Conservation (phyloP, 176 grass and related monocot genomes). For the Aegilops tauschii region DNA sequence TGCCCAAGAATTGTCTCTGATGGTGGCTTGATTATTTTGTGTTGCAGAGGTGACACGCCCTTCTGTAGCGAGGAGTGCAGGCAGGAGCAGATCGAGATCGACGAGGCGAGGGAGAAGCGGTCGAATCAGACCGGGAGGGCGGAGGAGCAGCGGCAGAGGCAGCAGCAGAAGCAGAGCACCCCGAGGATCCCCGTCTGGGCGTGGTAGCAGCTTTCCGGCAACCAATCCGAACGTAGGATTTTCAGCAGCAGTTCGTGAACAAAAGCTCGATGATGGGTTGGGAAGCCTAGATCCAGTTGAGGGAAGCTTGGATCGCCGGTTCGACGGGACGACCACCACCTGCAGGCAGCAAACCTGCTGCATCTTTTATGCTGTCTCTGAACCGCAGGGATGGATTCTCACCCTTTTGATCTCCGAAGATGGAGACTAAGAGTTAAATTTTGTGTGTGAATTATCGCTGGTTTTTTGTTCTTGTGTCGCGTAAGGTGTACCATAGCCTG, state of each 20-base stretch:
- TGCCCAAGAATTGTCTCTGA: constrained; percentile 14
- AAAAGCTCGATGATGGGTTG: neutral
- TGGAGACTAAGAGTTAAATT: constrained; percentile 15
- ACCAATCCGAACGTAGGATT: neutral
- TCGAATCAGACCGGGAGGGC: constrained; percentile 40
- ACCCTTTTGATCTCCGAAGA: constrained; percentile 31
- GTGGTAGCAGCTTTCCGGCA: constrained; percentile 28
- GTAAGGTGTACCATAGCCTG: constrained; percentile 21
- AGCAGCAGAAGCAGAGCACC: constrained; percentile 58
- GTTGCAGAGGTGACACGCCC: constrained; percentile 75
- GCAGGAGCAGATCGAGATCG: constrained; percentile 85
- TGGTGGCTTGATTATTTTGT: neutral
- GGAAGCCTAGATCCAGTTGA: neutral
- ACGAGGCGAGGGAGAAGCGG: constrained; percentile 59
- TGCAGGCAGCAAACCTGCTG: neutral
- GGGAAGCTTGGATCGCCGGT: neutral
- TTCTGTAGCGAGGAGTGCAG: constrained; percentile 98
- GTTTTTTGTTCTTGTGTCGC: constrained; percentile 9
- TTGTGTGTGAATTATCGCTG: neutral
- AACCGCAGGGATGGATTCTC: neutral
- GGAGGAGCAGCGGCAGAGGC: constrained; percentile 44
- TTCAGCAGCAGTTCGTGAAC: neutral
- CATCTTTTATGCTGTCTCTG: neutral
- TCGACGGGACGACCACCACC: neutral
- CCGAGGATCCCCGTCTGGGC: constrained; percentile 76